These are phyloP conservation scores for Chrysoporthe cubensis DNA, from an alignment of 2,329 filamentous ascomycete genomes.

Conservation along the genomic window DNA sequence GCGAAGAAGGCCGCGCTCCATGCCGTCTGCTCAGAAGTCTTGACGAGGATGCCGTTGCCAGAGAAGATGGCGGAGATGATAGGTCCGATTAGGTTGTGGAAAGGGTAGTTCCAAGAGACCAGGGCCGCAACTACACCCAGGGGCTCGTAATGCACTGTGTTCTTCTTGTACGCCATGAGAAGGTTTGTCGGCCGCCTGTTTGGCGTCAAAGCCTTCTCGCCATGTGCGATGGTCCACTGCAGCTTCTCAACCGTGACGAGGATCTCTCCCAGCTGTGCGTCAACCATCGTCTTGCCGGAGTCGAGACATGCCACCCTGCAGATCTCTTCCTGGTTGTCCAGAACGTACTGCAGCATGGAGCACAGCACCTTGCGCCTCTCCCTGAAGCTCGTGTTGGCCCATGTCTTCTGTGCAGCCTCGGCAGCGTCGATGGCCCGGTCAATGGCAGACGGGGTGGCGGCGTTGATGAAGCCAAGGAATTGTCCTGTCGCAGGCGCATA, in stretches of 20 bases:
- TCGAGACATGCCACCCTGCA: slow-evolving; percentile 86
- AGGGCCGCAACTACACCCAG: slow-evolving; percentile 90
- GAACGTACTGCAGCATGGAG: slow-evolving; percentile 78
- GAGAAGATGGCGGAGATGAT: slow-evolving; percentile 31
- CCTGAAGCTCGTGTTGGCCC: slow-evolving; percentile 77
- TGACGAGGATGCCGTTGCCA: slow-evolving; percentile 90
- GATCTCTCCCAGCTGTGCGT: slow-evolving; percentile 92
- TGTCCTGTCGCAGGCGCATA: slow-evolving; percentile 89
- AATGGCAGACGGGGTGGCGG: slow-evolving; percentile 75
- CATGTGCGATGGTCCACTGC: slow-evolving; percentile 90
- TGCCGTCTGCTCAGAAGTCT: slow-evolving; percentile 92
- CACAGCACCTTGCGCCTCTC: slow-evolving; percentile 79
- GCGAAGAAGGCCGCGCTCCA: slow-evolving; percentile 89
- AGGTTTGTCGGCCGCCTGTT: slow-evolving; percentile 82
- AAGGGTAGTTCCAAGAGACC: slow-evolving; percentile 96
- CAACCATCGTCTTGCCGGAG: slow-evolving; percentile 94
- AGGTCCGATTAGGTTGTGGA: slow-evolving; percentile 69
- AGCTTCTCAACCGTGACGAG: slow-evolving; percentile 93
- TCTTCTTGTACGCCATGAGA: slow-evolving; percentile 94
- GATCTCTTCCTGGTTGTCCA: slow-evolving; percentile 88
- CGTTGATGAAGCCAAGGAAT: slow-evolving; percentile 77
- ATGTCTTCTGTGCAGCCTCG: slow-evolving; percentile 72
- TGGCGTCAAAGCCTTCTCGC: slow-evolving; percentile 76
- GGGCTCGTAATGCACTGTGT: slow-evolving; percentile 88
- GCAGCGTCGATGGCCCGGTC: slow-evolving; percentile 78